Percentiles rank a stretch among this genome's conserved stretches.
phyloP scores from a whole-genome alignment of 2,329 filamentous ascomycete genomes.

The Cadophora sp. region DNA sequence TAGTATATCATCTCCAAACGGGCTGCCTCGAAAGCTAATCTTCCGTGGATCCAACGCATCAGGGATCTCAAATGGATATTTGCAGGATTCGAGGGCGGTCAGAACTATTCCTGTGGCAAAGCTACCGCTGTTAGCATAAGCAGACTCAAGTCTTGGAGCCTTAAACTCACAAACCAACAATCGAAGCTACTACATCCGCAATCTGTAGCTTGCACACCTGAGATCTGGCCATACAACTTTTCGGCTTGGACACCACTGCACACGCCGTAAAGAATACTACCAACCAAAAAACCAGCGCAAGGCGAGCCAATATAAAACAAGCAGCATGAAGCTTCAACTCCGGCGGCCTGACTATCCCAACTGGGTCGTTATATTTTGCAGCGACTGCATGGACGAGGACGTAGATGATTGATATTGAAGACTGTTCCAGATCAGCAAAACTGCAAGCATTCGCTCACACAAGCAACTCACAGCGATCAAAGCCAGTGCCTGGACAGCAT shows the following conservation, averaged over 20 bases:
- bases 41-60: conserved; percentile 17
- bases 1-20: conserved; percentile 32
- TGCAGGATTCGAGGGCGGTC: conserved; percentile 38
- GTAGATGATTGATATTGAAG: conserved; percentile 33
- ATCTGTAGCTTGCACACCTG: conserved; percentile 30
- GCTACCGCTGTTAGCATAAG: conserved; percentile 23
- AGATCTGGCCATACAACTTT: conserved; percentile 24
- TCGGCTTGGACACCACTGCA: conserved; percentile 32
- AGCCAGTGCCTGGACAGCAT: conserved; percentile 29
- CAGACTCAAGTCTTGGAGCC: neutral
- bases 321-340: conserved; percentile 33
- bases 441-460: neutral
- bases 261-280: conserved; percentile 31
- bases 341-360: conserved; percentile 33
- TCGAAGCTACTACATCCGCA: conserved; percentile 32
- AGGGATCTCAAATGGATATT: conserved; percentile 36
- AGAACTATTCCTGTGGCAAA: conserved; percentile 35
- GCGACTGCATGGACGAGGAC: conserved; percentile 33
- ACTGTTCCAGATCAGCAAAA: conserved; percentile 27
- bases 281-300: conserved; percentile 35
- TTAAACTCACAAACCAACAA: conserved; percentile 35
- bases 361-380: conserved; percentile 31
- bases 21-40: conserved; percentile 31
- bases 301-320: conserved; percentile 37
- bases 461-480: conserved; percentile 32